Evolutionary conservation across 2,329 filamentous ascomycete species (phyloP).

Genomic region (Xylariaceae sp.): DNA sequence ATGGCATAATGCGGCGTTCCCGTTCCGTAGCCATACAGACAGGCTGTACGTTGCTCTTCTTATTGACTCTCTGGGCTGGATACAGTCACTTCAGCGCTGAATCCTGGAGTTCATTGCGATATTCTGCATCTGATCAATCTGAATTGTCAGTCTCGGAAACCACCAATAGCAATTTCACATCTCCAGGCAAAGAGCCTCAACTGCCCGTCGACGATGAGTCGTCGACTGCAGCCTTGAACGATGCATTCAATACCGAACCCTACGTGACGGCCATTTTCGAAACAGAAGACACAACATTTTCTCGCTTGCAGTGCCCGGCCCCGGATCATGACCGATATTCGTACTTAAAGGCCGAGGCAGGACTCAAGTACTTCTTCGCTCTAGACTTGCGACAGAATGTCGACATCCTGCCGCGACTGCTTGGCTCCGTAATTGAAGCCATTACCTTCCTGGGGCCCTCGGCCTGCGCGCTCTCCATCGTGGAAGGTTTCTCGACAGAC

Average conservation of each 20-base stretch:
- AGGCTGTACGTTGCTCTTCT: neutral
- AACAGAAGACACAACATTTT: neutral
- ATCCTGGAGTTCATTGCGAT: too few species aligned
- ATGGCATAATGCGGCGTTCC: too few species aligned
- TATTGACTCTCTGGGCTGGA: neutral
- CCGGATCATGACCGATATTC: neutral
- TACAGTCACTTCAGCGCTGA: neutral
- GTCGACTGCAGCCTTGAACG: too few species aligned
- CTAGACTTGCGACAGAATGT: slow-evolving; percentile 45
- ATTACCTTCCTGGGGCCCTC: slow-evolving; percentile 45
- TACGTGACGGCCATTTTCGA: neutral
- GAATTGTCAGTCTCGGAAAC: too few species aligned
- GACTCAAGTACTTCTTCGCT: slow-evolving; percentile 47
- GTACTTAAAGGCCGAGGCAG: slow-evolving; percentile 7
- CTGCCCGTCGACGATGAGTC: too few species aligned
- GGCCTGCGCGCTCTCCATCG: slow-evolving; percentile 48
- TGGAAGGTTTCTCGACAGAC: slow-evolving; percentile 56
- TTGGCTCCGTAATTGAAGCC: slow-evolving; percentile 47
- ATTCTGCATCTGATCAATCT: too few species aligned
- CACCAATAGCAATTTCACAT: too few species aligned
- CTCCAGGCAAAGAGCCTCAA: too few species aligned
- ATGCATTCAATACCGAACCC: neutral
- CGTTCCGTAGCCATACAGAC: neutral
- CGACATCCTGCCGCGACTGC: slow-evolving; percentile 42
- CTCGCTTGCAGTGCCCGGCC: neutral